phyloP scores from a whole-genome alignment of 805 yeast genomes.

The Candida sonorensis region DNA sequence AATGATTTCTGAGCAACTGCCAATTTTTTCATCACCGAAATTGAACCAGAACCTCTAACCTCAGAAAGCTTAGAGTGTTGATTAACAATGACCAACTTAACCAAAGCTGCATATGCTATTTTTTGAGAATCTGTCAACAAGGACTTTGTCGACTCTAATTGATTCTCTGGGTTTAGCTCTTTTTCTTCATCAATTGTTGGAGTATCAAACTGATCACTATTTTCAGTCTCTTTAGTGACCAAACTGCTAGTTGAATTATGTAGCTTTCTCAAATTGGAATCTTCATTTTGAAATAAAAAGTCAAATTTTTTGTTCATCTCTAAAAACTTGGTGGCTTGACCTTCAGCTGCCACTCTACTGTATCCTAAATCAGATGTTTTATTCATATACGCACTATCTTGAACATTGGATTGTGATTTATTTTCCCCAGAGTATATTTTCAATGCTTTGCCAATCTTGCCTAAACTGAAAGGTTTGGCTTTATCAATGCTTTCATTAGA shows the following conservation, averaged over 20 bases:
- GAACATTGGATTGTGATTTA: too few relatives aligned
- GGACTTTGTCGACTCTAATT: constrained; percentile 71
- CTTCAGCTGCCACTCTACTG: constrained; percentile 82
- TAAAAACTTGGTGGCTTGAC: constrained; percentile 68
- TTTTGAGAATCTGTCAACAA: constrained; percentile 79
- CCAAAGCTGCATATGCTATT: constrained; percentile 86
- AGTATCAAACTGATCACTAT: constrained; percentile 19
- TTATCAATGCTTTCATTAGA: too few relatives aligned
- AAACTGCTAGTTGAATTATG: constrained; percentile 13
- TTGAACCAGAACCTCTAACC: constrained; percentile 44
- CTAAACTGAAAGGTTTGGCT: too few relatives aligned
- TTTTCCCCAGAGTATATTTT: too few relatives aligned
- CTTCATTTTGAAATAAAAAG: constrained; percentile 36
- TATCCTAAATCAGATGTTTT: too few relatives aligned
- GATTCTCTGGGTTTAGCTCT: constrained; percentile 46
- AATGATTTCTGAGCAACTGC: constrained; percentile 68
- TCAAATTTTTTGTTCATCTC: constrained; percentile 47
- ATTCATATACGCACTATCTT: too few relatives aligned
- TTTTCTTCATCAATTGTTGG: constrained; percentile 18
- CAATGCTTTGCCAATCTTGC: too few relatives aligned
- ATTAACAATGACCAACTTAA: constrained; percentile 66
- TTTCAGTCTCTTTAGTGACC: constrained; percentile 24
- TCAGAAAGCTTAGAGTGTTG: constrained; percentile 77
- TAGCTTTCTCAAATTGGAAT: constrained; percentile 25
- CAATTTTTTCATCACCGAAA: constrained; percentile 50